Evolutionary conservation across 192 early-diverging fungal species (phyloP).

Genomic region (Podila epigama): DNA sequence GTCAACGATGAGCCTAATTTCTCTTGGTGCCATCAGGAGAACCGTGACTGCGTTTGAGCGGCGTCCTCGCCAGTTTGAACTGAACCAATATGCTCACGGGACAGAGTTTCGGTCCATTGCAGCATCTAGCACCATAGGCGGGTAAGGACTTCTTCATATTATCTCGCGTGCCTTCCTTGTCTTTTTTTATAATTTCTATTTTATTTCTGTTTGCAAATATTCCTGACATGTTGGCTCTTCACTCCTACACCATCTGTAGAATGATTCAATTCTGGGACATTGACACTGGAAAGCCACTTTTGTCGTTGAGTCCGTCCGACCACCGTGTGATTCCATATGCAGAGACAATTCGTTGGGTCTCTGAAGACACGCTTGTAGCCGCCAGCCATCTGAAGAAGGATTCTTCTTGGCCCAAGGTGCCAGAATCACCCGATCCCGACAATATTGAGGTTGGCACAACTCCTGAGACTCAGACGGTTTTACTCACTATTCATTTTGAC

Average conservation of each 20-base stretch:
- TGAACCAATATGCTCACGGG: conserved; percentile 27
- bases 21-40: not conserved
- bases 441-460: not conserved
- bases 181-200: not conserved
- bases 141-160: conserved; percentile 2
- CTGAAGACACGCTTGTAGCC: conserved; percentile 27
- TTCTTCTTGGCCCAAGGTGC: not conserved
- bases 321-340: conserved; percentile 28
- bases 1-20: not conserved
- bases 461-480: conserved; percentile 25
- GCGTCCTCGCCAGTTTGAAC: not conserved
- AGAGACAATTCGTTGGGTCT: conserved; percentile 22
- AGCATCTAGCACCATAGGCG: not conserved
- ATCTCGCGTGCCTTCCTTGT: not conserved
- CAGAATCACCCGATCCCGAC: not conserved
- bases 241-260: too few relatives aligned
- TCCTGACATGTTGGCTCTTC: too few relatives aligned
- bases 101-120: conserved; percentile 34
- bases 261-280: conserved; percentile 33
- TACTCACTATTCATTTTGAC: conserved; percentile 18
- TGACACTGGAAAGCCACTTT: conserved; percentile 1
- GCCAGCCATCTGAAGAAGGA: conserved; percentile 26
- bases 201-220: too few relatives aligned
- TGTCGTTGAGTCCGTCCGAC: not conserved
- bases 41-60: not conserved